Evolutionary conservation across 2,329 filamentous ascomycete genomes (phyloP), one percentile per base, ranked within the genome.

Genomic region (Arachnomyces sp.): DNA sequence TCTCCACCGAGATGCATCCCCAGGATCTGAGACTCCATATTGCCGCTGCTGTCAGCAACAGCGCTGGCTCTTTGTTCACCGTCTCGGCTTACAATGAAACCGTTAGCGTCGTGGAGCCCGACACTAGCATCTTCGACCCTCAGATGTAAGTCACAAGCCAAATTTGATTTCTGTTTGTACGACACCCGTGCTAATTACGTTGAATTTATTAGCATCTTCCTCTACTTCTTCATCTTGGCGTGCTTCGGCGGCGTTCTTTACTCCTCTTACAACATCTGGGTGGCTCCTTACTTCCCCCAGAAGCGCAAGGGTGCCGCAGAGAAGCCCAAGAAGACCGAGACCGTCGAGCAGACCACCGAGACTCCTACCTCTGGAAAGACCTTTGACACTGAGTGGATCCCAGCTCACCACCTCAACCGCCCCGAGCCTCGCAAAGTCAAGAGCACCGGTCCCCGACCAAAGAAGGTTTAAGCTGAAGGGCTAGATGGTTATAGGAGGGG

Each of bases 191-290:
- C 48, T 44, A 25, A 44, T 33, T 20, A 8, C 28, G n/a, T n/a
- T n/a, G n/a, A 20, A 25, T 31, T 11, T 16, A 28, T 12, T 48
- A 96, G 92, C 61, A 87, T 96, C 70, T 98, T 98, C 80, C 80
- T 98, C 48, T 96, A 96, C 73, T 74, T 94, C 61, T 81, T 96
- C 72, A 83, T 98, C 54, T 72, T 82, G 39, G 81, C 75, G 46
- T 77, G 74, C 48, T 93, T 94, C 61, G 79, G 68, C 49, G 88
- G 84, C 47, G 87, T 82, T 39, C 77, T 83, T 61, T 95, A 90
- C 79, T 94, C 94, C 67, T 87, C 95, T 70, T 98, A 98, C 78
- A 92, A 83, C 72, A 94, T 90, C 57, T 96, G 90, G 88, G 84
- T 98, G 67, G 85, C 88, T 56, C 82, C 88, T 11, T 84, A 98